Evolutionary conservation across 2,329 filamentous ascomycete genomes (phyloP), one percentile per base, ranked within the genome.

Genomic region (Sclerotinia minor): DNA sequence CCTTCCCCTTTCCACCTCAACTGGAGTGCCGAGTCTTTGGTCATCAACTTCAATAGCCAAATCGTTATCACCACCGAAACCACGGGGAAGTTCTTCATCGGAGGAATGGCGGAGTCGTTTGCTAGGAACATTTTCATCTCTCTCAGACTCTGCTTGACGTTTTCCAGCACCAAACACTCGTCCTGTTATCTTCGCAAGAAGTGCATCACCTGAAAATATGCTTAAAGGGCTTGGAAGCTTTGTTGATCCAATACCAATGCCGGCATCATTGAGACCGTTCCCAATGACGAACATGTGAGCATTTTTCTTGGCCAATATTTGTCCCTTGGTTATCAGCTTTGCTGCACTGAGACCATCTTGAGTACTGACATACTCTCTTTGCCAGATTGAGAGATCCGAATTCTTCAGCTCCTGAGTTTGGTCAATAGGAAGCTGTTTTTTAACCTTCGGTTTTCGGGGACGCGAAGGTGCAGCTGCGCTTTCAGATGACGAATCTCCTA

Each of bases 1-100:
- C 78, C 92, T 87, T 26, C 89, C 91, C 32, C 92, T 78, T 77
- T 96, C 92, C 26, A 89, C 77, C 11, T 84, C 91, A 38, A 47
- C 58, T 3, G 57, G 58, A 19, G 58, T 67, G 29, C 65, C 65
- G 15, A 67, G 50, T 26, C 15, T 49, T 35, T 79, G 71, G 76
- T 80, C 77, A 0, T 78, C 77, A 24, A 82, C 79, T 26, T 81
- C 77, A n/a, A 78, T 78, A 8, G 80, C 72, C 2, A 78, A 74
- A 11, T 75, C 76, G 53, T 76, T 76, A 32, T 78, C 74, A 45
- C 76, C 69, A 15, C 38, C 35, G 59, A 64, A 71, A 69, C 35
- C 47, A 47, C 67, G 65, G 41, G 50, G 65, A 41, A 32, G 71
- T n/a, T 79, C 59, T 67, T 80, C 77, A 35, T 77, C 73, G 4